phyloP scores from a whole-genome alignment of 179 eudicot species.

The Dionaea muscipula region DNA sequence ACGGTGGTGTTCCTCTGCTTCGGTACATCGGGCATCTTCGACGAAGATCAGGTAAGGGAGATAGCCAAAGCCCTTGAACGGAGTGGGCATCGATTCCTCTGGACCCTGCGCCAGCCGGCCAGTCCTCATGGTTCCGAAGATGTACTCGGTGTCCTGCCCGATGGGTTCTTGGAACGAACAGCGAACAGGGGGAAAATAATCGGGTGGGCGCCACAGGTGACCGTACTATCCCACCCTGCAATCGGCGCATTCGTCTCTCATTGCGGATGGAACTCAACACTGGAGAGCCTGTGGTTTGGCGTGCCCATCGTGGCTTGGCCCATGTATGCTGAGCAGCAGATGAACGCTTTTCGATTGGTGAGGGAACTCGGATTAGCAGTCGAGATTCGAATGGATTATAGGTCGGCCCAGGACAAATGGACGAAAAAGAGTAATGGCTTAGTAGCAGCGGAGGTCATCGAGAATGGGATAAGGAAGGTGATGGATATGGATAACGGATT shows the following conservation, averaged over 20 bases:
- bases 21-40: conserved; percentile 25
- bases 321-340: conserved; percentile 12
- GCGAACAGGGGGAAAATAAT: background rate
- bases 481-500: background rate
- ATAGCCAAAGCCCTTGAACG: conserved; percentile 26
- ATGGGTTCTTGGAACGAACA: conserved; percentile 1
- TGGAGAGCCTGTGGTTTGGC: conserved; percentile 7
- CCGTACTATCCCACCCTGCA: conserved; percentile 1
- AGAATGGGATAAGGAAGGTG: conserved; percentile 7
- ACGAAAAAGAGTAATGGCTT: background rate
- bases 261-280: conserved; percentile 1
- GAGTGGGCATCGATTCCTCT: conserved; percentile 10
- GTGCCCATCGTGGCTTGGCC: conserved; percentile 12
- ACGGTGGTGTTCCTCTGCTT: conserved; percentile 36
- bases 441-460: conserved; percentile 7
- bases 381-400: conserved; percentile 7
- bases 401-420: background rate
- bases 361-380: conserved; percentile 3
- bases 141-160: background rate
- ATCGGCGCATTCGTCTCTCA: conserved; percentile 2
- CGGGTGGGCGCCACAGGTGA: conserved; percentile 5
- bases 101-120: conserved; percentile 1
- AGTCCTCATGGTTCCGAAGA: background rate
- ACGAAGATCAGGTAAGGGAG: conserved; percentile 13
- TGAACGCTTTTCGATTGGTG: conserved; percentile 11